Evolutionary conservation across 116 monocot species (phyloP), one percentile per base, ranked within the genome.

Genomic region (Zostera marina): DNA sequence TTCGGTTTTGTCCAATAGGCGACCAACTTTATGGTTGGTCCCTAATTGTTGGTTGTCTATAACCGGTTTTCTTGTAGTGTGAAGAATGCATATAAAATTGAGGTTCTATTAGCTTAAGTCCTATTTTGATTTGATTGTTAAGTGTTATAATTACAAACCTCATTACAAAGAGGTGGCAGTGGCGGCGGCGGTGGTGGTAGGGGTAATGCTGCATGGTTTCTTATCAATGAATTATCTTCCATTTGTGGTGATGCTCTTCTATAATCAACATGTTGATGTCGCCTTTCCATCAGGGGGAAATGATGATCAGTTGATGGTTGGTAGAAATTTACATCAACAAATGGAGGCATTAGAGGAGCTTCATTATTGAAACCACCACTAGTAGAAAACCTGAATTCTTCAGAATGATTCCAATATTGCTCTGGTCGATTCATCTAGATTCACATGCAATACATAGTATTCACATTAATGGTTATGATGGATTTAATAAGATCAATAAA

Each of bases 281-380:
- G 40, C 24, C 79, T 88, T 22, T 88, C 88, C 16, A 71, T 53
- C 0, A 72, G 69, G 58, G 83, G 76, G 40, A 68, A 56, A 4
- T 84, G 84, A 22, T n/a, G n/a, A n/a, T n/a, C n/a, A n/a, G n/a
- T n/a, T n/a, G 74, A 62, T 59, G 80, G 77, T 58, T 77, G 84
- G 60, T 79, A 81, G 65, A 56, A 84, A 60, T 56, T 81, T 24
- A 81, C 84, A 66, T 74, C 84, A 1, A n/a, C n/a, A n/a, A 60
- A 74, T 10, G 76, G 69, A 25, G 78, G 81, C 41, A 76, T 74
- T 68, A 82, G 70, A 58, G 66, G 83, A 47, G 68, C 80, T 22
- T 76, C 73, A 57, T 68, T 76, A 40, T 63, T 62, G 23, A 70
- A 77, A 70, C 66, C 81, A 56, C 72, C n/a, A n/a, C n/a, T n/a